A percentile compares a stretch with the other conserved stretches of the same genome.
These are phyloP conservation scores for Aspergillus fumigatus DNA, from an alignment of 2,329 filamentous ascomycete species.

Conservation along the genomic window DNA sequence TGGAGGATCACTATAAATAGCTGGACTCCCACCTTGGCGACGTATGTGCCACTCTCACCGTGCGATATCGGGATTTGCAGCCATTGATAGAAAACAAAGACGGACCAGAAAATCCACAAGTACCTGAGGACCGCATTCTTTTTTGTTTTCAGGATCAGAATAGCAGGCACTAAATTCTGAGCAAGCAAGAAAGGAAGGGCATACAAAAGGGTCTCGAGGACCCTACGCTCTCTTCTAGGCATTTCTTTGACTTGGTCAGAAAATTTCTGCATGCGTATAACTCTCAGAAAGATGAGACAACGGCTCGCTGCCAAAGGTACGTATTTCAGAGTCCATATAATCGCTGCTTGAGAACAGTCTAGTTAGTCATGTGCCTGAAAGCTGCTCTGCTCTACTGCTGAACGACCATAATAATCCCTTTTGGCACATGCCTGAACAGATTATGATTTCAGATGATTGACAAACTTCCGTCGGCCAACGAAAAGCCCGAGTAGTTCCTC, in stretches of 20 bases:
- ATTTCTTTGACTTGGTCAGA: neutral
- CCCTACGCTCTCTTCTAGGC: neutral
- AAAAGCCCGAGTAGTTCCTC: no score
- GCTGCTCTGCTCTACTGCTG: no score
- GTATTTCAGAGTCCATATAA: neutral
- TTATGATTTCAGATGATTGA: no score
- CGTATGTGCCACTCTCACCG: neutral
- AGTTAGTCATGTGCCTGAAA: no score
- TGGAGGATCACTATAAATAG: neutral
- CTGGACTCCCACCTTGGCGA: neutral
- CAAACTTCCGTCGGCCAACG: no score
- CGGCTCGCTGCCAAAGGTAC: neutral
- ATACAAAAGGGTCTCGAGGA: neutral
- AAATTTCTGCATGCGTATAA: neutral
- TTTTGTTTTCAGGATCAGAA: neutral
- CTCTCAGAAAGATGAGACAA: neutral
- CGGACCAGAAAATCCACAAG: neutral
- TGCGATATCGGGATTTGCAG: neutral
- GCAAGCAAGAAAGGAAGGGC: neutral
- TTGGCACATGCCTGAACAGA: no score
- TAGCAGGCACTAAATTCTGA: neutral
- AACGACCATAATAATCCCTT: no score
- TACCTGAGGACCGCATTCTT: neutral
- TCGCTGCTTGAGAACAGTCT: no score
- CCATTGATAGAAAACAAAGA: neutral